Evolutionary conservation across 225 moss, liverwort and hornwort genomes (phyloP), one percentile per base, ranked within the genome.

Genomic region (Polytrichum commune): DNA sequence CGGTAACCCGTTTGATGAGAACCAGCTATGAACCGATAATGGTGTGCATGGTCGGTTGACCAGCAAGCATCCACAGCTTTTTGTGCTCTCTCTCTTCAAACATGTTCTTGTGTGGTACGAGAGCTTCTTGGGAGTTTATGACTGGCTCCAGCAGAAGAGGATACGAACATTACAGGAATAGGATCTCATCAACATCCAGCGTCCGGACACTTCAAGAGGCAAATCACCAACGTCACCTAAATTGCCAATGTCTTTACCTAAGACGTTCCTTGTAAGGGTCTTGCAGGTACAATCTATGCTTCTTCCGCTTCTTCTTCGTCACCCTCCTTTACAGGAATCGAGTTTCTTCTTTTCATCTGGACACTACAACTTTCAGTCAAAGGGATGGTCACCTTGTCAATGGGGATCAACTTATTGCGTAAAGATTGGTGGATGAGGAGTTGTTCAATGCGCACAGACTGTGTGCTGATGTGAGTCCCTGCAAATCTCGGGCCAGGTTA

Each of bases 81-180:
- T 46, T 60, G 83, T 86, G 86, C 86, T 86, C 86, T 86, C 86
- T 86, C 86, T 86, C 86, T 83, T 83, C 86, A 86, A 75, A 67
- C 58, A 65, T 83, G 80, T 78, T 69, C 64, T 71, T 65, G 68
- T 27, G 55, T 23, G 56, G 8, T 27, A 68, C 18, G 54, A 61
- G 72, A 60, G 66, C 54, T 32, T 66, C 35, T 72, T 56, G 74
- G 72, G 70, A 64, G 70, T 66, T 64, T 53, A 60, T 70, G 78
- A 60, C 76, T 72, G 74, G 77, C 66, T 29, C 33, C 58, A 70
- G 70, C 69, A 70, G 67, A 67, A 74, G 76, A 76, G 53, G 65
- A 61, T 69, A 74, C 72, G 57, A 66, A 58, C 61, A 29, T 27
- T 64, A 64, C 72, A 76, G 71, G 75, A 73, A 68, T 66, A 66